Evolutionary conservation across 1,284 basidiomycete genomes (phyloP), one percentile per base, ranked within the genome.

Genomic region (Leccinum pachyderme): DNA sequence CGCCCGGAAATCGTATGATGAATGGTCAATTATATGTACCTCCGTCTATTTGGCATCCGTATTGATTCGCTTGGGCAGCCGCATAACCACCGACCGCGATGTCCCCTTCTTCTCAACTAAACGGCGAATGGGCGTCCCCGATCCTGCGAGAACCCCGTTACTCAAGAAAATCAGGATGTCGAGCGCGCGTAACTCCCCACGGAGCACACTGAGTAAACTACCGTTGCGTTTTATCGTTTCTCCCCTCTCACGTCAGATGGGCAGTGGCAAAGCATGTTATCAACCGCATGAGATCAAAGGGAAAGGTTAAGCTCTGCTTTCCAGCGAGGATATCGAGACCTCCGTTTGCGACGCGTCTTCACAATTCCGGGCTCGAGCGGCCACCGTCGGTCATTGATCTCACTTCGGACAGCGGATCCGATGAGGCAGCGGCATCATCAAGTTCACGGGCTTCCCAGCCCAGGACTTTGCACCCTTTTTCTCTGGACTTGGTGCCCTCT

Each of bases 221-320:
- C 37, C 25, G 5, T 45, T 47, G 7, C 46, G 18, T 25, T n/a
- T 51, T 44, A 11, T 12, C 8, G 0, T 11, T 29, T 29, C 49
- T 1, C 24, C 39, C 49, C 22, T 39, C 57, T 67, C 51, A 70
- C 47, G 41, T 39, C 4, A 24, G 22, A 46, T 45, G 47, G 32
- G 49, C 24, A 70, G 68, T 70, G 68, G 66, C 66, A 7, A 64
- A 59, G 27, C 64, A 54, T 31, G 52, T 69, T 13, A 67, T 71
- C 31, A 59, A 53, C 7, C 54, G 51, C 48, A 70, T 71, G 67
- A 65, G 54, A 47, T 70, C 64, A 9, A 70, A 65, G 31, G 65
- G 66, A 37, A 70, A 56, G 46, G 60, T 70, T 3, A 65, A 67
- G 50, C 49, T 65, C 11, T 55, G 24, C 48, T 54, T 62, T 18